These are phyloP conservation scores for Salix purpurea DNA, from an alignment of 345 rosid genomes.

Conservation along the genomic window DNA sequence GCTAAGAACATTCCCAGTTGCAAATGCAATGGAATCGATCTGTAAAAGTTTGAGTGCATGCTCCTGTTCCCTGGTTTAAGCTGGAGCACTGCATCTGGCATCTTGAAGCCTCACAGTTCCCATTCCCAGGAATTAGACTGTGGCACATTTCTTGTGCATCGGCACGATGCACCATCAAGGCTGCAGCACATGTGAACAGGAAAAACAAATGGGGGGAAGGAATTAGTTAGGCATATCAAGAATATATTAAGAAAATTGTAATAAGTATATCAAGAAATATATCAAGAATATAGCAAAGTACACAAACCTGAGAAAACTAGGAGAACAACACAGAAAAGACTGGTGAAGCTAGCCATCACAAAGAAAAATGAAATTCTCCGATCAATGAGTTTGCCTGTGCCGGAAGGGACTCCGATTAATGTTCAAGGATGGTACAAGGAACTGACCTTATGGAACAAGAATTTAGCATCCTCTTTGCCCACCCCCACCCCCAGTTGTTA, in stretches of 20 bases:
- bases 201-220: background rate
- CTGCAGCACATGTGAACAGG: background rate
- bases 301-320: constrained; percentile 2
- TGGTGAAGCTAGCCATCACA: background rate
- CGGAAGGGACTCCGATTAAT: no score
- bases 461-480: no score
- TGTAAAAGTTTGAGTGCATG: constrained; percentile 12
- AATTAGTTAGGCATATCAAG: background rate
- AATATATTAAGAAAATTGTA: background rate
- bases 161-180: background rate
- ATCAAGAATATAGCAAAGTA: background rate
- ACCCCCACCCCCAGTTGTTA: no score
- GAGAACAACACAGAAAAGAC: background rate
- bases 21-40: constrained; percentile 17
- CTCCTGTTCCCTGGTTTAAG: constrained; percentile 10
- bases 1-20: constrained; percentile 13
- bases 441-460: no score
- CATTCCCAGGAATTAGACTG: constrained; percentile 11
- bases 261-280: background rate
- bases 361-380: background rate
- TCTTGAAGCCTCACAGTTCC: background rate
- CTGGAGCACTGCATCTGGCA: constrained; percentile 12
- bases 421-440: no score
- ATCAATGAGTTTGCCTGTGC: no score
- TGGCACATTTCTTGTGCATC: constrained; percentile 15